Base-by-base conservation (phyloP, 441 rosid genomes). In the Breynia disticha region DNA sequence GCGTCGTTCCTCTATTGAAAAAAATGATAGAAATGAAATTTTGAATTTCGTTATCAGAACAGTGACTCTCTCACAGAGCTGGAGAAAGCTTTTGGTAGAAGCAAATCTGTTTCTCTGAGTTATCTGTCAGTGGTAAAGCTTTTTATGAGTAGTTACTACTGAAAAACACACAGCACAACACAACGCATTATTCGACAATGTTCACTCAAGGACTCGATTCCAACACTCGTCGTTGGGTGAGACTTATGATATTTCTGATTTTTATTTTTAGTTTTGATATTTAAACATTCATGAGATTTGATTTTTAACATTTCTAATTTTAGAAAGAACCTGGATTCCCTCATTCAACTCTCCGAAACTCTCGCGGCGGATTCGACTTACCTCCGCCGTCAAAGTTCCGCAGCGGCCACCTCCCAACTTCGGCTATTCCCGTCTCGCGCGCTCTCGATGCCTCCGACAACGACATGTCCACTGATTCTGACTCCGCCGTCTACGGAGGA, bases 381-480 rank as follows among this genome's bases (percentile, higher is more conserved):
- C 95, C 97, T 0, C 80, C 93, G 38, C 67, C 84, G 6, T 64
- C 87, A 0, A 83, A 78, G 56, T 79, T 86, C 68, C 72, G 83
- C 46, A 81, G 94, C 18, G 84, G 89, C 16, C 84, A 71, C 72
- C 73, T 83, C 9, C 87, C 88, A 0, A 48, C 84, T 8, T 68
- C 72, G 38, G 80, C 80, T 9, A 70, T 81, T 14, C 73, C 88
- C 11, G 71, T 82, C 46, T 59, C 94, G 17, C 73, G 77, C 55
- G 54, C 80, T 48, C 47, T 56, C 3, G 77, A 62, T 37, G 81
- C 56, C 47, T 84, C 99, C 46, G 98, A 86, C 22, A 77, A 78
- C 66, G 95, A 76, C 44, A 52, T 74, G 59, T 69, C 75, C 39
- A 68, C 79, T 0, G 93, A 86, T 53, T 85, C 97, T 0, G 97